These are phyloP conservation scores for Venturia asperata DNA, from an alignment of 2,329 filamentous ascomycete genomes.

Conservation along the genomic window DNA sequence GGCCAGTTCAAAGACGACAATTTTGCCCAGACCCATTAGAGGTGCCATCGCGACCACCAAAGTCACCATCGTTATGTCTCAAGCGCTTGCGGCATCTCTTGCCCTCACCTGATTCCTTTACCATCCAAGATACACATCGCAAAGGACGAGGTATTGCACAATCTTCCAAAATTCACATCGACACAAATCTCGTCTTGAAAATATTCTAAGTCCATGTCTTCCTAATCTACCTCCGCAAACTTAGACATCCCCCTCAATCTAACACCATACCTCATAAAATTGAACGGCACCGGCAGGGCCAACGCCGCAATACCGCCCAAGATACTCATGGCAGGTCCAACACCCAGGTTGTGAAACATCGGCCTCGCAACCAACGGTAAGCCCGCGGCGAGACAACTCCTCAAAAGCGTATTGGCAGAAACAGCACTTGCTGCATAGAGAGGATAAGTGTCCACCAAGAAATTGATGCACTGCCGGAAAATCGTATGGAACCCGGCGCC, in stretches of 20 bases:
- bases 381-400: slow-evolving; percentile 42
- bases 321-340: slow-evolving; percentile 38
- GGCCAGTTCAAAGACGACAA: no score
- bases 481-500: slow-evolving; percentile 25
- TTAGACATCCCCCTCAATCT: slow-evolving; percentile 38
- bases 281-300: slow-evolving; percentile 38
- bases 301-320: slow-evolving; percentile 36
- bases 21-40: no score
- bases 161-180: no score
- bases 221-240: slow-evolving; percentile 30
- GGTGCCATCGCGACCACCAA: no score
- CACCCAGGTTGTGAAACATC: slow-evolving; percentile 40
- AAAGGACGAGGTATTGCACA: no score
- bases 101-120: no score
- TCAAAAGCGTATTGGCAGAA: slow-evolving; percentile 44
- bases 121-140: no score
- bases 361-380: slow-evolving; percentile 41
- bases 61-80: no score
- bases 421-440: slow-evolving; percentile 39
- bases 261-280: slow-evolving; percentile 39
- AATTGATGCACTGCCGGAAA: slow-evolving; percentile 65
- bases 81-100: no score
- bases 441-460: slow-evolving; percentile 61
- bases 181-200: not conserved
- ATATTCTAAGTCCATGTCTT: not conserved